These are phyloP conservation scores for Scedosporium boydii DNA, from an alignment of 2,329 filamentous ascomycete species.

Conservation along the genomic window DNA sequence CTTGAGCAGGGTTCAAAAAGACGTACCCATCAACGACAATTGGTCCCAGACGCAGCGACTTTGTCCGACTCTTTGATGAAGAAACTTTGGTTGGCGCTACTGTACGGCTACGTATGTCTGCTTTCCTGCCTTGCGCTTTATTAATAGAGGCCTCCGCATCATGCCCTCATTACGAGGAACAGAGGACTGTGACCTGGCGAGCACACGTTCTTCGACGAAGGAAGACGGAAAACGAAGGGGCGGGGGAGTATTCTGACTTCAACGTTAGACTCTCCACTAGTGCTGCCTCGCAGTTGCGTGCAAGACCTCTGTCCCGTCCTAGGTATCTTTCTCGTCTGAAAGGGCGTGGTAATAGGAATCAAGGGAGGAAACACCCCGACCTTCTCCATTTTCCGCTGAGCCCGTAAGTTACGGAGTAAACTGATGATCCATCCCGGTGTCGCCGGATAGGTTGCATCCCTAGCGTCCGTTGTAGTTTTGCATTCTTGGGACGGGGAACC, in stretches of 20 bases:
- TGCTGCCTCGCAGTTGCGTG: too few relatives aligned
- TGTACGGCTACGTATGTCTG: not conserved
- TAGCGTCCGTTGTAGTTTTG: not conserved
- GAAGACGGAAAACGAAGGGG: too few relatives aligned
- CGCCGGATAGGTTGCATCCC: not conserved
- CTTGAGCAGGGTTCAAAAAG: not conserved
- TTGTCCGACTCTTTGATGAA: not conserved
- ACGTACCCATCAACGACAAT: not conserved
- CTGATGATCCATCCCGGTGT: not conserved
- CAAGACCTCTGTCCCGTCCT: too few relatives aligned
- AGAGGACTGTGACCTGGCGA: not conserved
- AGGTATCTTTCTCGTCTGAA: too few relatives aligned
- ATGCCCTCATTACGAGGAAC: not conserved
- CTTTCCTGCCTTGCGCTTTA: not conserved
- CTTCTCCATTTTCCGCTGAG: not conserved
- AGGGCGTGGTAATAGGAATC: too few relatives aligned
- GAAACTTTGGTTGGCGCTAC: not conserved
- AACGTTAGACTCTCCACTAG: too few relatives aligned
- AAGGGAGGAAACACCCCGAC: not conserved
- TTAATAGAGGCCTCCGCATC: not conserved
- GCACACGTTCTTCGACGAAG: not conserved
- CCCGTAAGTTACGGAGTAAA: not conserved
- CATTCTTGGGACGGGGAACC: not conserved
- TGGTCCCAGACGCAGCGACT: not conserved
- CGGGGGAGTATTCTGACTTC: too few relatives aligned